Conservation (phyloP, 768 basidiomycete genomes). For the Agrocybe praecox region DNA sequence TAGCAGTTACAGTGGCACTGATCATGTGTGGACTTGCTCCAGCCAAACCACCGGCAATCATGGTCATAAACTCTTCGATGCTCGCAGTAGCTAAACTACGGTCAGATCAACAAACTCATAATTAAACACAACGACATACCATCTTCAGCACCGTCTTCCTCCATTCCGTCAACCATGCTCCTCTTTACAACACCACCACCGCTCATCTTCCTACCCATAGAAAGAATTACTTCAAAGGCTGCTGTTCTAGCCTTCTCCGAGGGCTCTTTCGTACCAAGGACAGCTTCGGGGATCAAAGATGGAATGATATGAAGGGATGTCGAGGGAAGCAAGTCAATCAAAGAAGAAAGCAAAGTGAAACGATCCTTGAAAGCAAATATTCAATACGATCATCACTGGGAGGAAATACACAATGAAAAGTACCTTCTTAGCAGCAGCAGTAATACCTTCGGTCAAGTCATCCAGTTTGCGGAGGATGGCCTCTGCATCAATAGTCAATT, state of each 20-base stretch:
- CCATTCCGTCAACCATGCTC: constrained; percentile 80
- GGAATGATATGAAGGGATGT: constrained; percentile 83
- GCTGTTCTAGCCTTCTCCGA: constrained; percentile 82
- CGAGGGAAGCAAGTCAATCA: constrained; percentile 70
- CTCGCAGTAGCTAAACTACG: constrained; percentile 56
- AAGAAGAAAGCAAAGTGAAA: constrained; percentile 67
- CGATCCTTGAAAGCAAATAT: constrained; percentile 65
- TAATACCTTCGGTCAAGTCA: constrained; percentile 62
- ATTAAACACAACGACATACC: constrained; percentile 27
- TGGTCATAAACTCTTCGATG: constrained; percentile 93
- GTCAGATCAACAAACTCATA: background rate
- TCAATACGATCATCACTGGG: background rate
- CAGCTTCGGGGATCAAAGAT: constrained; percentile 89
- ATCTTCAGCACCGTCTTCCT: constrained; percentile 62
- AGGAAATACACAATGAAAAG: background rate
- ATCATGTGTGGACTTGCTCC: constrained; percentile 98
- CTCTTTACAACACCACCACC: constrained; percentile 83
- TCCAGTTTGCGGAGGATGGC: constrained; percentile 66
- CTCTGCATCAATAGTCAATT: constrained; percentile 57
- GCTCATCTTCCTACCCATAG: constrained; percentile 93
- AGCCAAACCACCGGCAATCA: constrained; percentile 94
- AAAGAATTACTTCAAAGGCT: constrained; percentile 88
- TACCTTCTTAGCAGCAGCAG: constrained; percentile 88
- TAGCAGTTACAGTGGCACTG: constrained; percentile 92
- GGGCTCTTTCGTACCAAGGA: constrained; percentile 95